Conservation (phyloP, 139 green algal genomes). For the Chlorella sp. region DNA sequence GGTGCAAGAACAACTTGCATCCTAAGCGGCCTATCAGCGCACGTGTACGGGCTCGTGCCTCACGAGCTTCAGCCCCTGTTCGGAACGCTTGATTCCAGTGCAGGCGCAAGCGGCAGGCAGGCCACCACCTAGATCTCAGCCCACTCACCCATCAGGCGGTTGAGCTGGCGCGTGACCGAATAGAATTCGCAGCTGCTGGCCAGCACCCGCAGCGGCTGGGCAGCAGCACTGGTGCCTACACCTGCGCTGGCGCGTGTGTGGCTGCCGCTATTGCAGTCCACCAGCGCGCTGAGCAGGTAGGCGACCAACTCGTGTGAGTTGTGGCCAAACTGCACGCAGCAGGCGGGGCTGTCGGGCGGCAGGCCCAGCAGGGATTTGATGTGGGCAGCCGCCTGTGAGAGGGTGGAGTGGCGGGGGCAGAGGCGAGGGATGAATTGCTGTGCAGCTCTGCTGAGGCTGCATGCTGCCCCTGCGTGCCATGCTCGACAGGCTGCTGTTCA, state of each 20-base stretch:
- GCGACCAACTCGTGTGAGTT: conserved; percentile 45
- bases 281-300: conserved; percentile 12
- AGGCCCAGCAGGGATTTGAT: conserved; percentile 17
- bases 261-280: neutral
- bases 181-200: conserved; percentile 37
- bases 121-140: neutral
- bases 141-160: conserved; percentile 12
- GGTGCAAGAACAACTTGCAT: too few species aligned
- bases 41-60: too few species aligned
- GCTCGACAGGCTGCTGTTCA: too few species aligned
- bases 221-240: neutral
- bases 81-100: too few species aligned
- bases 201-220: conserved; percentile 5
- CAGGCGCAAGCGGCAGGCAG: neutral
- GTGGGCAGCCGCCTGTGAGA: neutral
- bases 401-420: neutral
- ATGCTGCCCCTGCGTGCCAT: too few species aligned
- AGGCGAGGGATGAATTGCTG: too few species aligned
- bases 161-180: conserved; percentile 33
- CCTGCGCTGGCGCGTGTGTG: neutral
- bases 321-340: conserved; percentile 38
- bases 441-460: too few species aligned
- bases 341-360: neutral
- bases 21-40: too few species aligned
- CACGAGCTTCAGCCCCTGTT: too few species aligned